These are phyloP conservation scores for Pisolithus thermaeus DNA, from an alignment of 1,284 basidiomycete genomes.

Conservation along the genomic window DNA sequence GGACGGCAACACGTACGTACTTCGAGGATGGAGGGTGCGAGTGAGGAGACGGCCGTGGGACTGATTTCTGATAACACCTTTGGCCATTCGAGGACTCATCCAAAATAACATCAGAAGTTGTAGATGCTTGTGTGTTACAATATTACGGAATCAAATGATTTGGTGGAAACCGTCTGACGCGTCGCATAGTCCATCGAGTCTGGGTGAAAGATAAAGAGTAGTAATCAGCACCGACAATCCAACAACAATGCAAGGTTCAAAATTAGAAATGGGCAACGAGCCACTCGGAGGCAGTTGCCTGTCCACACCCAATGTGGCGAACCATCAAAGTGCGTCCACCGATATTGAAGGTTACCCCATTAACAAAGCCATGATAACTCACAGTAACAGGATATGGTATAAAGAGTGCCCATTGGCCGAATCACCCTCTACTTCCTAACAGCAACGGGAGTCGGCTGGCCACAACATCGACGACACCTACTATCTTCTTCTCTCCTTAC, in stretches of 20 bases:
- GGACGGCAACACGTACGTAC: constrained; percentile 34
- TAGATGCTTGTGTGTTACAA: not conserved
- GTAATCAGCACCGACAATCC: not conserved
- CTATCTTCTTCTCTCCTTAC: not conserved
- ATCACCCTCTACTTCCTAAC: constrained; percentile 4
- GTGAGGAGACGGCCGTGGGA: constrained; percentile 38
- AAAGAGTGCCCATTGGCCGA: constrained; percentile 7
- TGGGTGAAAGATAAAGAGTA: not conserved
- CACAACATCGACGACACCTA: not conserved
- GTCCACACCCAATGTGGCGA: constrained; percentile 5
- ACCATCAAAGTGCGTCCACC: not conserved
- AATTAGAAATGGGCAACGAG: constrained; percentile 5
- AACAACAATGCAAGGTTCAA: constrained; percentile 4
- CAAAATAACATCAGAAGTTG: not conserved
- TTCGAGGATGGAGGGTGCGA: constrained; percentile 35
- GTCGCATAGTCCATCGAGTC: too few species aligned
- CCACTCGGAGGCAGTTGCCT: constrained; percentile 17
- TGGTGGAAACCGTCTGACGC: not conserved
- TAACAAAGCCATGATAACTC: constrained; percentile 6
- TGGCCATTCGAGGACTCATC: not conserved
- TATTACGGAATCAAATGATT: not conserved
- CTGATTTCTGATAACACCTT: constrained; percentile 3
- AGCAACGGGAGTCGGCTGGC: not conserved
- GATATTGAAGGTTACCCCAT: not conserved
- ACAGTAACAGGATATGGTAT: constrained; percentile 14